Base-by-base conservation (phyloP, 2,329 filamentous ascomycete species). In the Trichoderma aggressivum region DNA sequence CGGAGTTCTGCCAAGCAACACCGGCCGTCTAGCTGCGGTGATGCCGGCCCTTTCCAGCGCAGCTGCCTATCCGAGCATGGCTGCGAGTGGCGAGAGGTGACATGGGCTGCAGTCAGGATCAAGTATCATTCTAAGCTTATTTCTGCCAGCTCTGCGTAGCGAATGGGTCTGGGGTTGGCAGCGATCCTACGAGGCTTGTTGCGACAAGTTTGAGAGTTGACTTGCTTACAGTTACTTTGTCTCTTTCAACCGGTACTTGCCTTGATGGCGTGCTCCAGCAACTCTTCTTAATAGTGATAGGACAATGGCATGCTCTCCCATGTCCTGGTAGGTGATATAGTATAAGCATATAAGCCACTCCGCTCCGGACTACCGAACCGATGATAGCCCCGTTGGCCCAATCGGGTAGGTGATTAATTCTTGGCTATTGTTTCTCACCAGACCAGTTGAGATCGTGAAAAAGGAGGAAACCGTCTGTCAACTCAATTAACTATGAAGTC, bases 31-130 rank as follows among this genome's bases (percentile, higher is more conserved):
- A 39, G 63, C 7, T 16, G 63, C 63, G 53, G 53, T 43, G 63
- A 14, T 43, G 26, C 34, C 63, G 53, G 63, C 26, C 63, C 50
- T 43, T 68, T 59, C 43, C 26, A 59, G 64, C 56, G 10, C 66
- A 69, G 12, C 66, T 69, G 60, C 66, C 66, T 69, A 39, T 69
- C 56, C 43, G 21, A 58, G 66, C 43, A 28, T 61, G 66, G 30
- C n/a, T 60, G 55, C 53, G 24, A 28, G 30, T 59, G 61, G 18
- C 26, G 63, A 55, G 50, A 69, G 34, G n/a, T 21, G 53, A 39
- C 50, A 58, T 39, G 53, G 16, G 24, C 26, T n/a, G 26, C 30
- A 4, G 18, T n/a, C 30, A 14, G 47, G 11, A 14, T 7, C 10
- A 53, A 53, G 47, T 24, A 53, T 14, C 47, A 5, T 16, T 21